A percentile compares a stretch with the other conserved stretches of the same genome.
phyloP scores from a whole-genome alignment of 2,329 filamentous ascomycete species.

The Didymellaceae sp. region DNA sequence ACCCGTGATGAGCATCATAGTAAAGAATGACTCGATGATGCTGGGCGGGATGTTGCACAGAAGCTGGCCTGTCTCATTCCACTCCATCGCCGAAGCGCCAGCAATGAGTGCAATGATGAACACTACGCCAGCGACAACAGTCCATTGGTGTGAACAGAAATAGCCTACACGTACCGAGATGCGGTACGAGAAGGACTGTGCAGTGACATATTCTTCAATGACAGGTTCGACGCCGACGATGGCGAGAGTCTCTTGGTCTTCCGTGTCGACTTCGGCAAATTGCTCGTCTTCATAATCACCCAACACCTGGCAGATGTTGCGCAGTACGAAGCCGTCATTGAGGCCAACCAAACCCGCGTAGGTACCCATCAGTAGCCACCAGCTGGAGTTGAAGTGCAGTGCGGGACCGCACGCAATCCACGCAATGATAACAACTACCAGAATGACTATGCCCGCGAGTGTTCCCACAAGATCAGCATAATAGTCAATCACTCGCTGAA shows the following conservation, averaged over 20 bases:
- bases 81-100: slow-evolving; percentile 9
- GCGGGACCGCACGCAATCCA: slow-evolving; percentile 6
- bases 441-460: slow-evolving; percentile 8
- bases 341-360: slow-evolving; percentile 8
- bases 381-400: slow-evolving; percentile 4
- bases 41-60: slow-evolving; percentile 14
- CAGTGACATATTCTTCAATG: neutral
- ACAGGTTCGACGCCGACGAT: neutral
- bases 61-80: slow-evolving; percentile 11
- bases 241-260: neutral
- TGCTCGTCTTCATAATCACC: slow-evolving; percentile 9
- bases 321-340: slow-evolving; percentile 13
- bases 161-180: slow-evolving; percentile 3
- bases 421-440: slow-evolving; percentile 2
- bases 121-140: neutral
- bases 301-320: slow-evolving; percentile 5
- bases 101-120: neutral
- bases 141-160: slow-evolving; percentile 9
- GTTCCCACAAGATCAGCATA: slow-evolving; percentile 14
- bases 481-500: slow-evolving; percentile 11
- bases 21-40: slow-evolving; percentile 11
- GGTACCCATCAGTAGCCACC: slow-evolving; percentile 12
- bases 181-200: neutral
- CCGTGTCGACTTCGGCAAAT: neutral
- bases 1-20: slow-evolving; percentile 7